Percentiles rank a stretch among this genome's conserved stretches.
Conservation (phyloP, 331 rosid species). For the Acacia concinna region DNA sequence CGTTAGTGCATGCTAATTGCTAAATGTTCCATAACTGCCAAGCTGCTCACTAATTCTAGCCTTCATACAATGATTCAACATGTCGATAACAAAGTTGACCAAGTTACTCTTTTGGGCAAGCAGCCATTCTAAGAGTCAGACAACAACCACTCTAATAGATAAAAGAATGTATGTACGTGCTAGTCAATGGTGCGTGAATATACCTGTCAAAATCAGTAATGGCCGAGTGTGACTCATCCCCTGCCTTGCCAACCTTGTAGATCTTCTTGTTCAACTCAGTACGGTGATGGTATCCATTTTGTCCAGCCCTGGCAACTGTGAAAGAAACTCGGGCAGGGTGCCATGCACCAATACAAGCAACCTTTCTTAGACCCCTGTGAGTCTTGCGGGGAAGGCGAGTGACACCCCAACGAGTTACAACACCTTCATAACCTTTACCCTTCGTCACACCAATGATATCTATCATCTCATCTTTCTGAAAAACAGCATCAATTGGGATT, state of each 20-base stretch:
- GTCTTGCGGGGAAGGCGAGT: slow-evolving; percentile 81
- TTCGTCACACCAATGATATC: slow-evolving; percentile 74
- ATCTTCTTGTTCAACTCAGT: slow-evolving; percentile 81
- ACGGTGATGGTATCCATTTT: slow-evolving; percentile 85
- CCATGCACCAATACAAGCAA: slow-evolving; percentile 93
- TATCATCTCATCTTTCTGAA: slow-evolving; percentile 78
- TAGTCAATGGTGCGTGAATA: background rate
- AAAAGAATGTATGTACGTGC: background rate
- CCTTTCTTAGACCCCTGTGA: slow-evolving; percentile 73
- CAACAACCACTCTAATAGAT: background rate
- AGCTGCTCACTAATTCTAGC: background rate
- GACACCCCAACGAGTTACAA: slow-evolving; percentile 81
- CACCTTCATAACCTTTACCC: slow-evolving; percentile 89
- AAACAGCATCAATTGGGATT: slow-evolving; percentile 64
- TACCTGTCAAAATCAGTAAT: slow-evolving; percentile 79
- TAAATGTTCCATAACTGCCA: background rate
- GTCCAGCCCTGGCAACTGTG: slow-evolving; percentile 89
- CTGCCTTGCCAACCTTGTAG: slow-evolving; percentile 66
- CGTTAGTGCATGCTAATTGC: background rate
- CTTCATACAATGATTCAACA: background rate
- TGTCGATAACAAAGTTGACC: background rate
- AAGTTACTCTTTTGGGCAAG: background rate
- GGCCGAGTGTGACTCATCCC: slow-evolving; percentile 62
- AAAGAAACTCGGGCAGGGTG: slow-evolving; percentile 88
- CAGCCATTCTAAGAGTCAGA: background rate